Base-by-base conservation (phyloP, 2,329 filamentous ascomycete genomes). In the Phoma herbarum region DNA sequence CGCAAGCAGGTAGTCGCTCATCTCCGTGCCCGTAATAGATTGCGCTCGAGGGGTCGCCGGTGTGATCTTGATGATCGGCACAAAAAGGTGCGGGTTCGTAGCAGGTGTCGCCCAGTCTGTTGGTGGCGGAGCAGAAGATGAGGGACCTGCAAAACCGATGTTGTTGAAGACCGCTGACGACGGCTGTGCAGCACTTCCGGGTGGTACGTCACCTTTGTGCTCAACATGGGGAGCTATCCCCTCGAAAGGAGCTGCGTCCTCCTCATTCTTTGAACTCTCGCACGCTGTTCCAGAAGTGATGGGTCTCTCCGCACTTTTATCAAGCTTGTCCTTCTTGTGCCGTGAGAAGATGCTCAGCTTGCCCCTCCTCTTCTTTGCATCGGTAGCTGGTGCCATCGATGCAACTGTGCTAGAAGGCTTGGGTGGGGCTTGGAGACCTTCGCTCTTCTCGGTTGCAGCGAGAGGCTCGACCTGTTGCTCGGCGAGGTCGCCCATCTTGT, bases 401-500 rank as follows among this genome's bases (percentile, higher is more conserved):
- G 41, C 14, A 7, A 16, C 6, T 26, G 41, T 18, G 14, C 22
- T 26, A 12, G 10, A 22, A 16, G 22, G 41, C 12, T 23, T 43
- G 23, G 12, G 2, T 43, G 14, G 22, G 4, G 14, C 2, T 7
- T 26, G 22, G 16, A n/a, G 4, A 22, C 18, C 14, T 43, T 26
- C 41, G 41, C 14, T 43, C 2, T 26, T 25, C 2, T 25, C 14
- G 16, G 3, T 12, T 7, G 18, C 28, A 33, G 22, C 16, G 16
- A 31, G 16, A 20, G 33, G 5, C 6, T 46, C 25, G 4, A 41
- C n/a, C 6, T 41, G 12, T 16, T 25, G 41, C 41, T n/a, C 41
- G n/a, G 6, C 31, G 11, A 20, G 11, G 33, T 57, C 47, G n/a
- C 46, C 47, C 53, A 57, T 57, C 14, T 18, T 41, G 42, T 9